These are phyloP conservation scores for Debaryomyces prosopidis DNA, from an alignment of 805 yeast species.

Conservation along the genomic window DNA sequence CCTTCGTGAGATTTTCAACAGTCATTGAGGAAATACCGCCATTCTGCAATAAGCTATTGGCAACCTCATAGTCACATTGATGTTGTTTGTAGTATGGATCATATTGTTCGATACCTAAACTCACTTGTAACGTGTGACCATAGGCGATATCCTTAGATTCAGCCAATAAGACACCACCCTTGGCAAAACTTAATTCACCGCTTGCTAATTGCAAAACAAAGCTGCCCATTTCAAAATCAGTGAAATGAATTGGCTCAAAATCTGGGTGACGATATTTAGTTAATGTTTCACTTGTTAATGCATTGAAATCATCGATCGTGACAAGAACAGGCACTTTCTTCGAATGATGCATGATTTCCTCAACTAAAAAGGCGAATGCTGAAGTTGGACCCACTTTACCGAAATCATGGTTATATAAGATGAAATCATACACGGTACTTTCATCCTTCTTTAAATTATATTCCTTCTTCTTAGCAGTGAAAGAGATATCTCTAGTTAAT, in stretches of 20 bases:
- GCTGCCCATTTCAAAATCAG: constrained; percentile 63
- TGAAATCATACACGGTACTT: constrained; percentile 46
- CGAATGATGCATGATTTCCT: constrained; percentile 54
- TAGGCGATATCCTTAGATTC: constrained; percentile 56
- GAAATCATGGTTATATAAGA: constrained; percentile 38
- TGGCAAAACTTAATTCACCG: constrained; percentile 52
- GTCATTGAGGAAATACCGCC: constrained; percentile 31
- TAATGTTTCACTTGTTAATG: constrained; percentile 51
- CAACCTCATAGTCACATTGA: constrained; percentile 56
- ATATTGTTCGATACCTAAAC: constrained; percentile 50
- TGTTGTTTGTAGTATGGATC: constrained; percentile 55
- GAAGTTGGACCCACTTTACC: constrained; percentile 39
- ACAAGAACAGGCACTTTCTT: constrained; percentile 56
- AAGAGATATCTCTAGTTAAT: constrained; percentile 34
- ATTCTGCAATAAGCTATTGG: constrained; percentile 43
- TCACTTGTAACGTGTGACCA: constrained; percentile 59
- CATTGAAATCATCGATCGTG: constrained; percentile 74
- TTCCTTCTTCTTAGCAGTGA: constrained; percentile 32
- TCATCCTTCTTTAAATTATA: constrained; percentile 31
- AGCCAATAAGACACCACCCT: constrained; percentile 68
- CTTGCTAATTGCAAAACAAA: constrained; percentile 53
- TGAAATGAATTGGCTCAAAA: constrained; percentile 56
- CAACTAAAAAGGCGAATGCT: constrained; percentile 54
- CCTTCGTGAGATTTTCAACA: constrained; percentile 29
- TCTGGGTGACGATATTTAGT: constrained; percentile 62